phyloP scores from a whole-genome alignment of 1,284 basidiomycete species.

The Sanghuangporus weigelae region DNA sequence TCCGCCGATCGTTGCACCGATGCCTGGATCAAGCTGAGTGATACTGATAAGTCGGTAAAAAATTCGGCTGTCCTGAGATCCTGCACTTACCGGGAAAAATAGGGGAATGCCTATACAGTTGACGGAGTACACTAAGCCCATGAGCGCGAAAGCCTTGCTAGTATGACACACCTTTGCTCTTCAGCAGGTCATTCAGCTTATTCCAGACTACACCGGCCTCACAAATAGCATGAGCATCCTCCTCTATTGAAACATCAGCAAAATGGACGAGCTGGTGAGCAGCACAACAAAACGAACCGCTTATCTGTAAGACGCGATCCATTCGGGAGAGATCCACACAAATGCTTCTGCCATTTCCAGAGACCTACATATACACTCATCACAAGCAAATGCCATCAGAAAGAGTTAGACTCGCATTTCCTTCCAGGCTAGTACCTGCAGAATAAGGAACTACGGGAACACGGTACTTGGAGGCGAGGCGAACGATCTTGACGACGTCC shows the following conservation, averaged over 20 bases:
- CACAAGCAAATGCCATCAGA: background rate
- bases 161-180: slow-evolving; percentile 25
- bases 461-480: slow-evolving; percentile 33
- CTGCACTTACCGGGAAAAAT: slow-evolving; percentile 48
- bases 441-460: slow-evolving; percentile 40
- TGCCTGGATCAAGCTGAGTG: slow-evolving; percentile 31
- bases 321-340: slow-evolving; percentile 48
- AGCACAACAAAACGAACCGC: slow-evolving; percentile 21
- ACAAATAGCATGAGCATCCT: slow-evolving; percentile 40
- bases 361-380: background rate
- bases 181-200: slow-evolving; percentile 44
- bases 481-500: slow-evolving; percentile 35
- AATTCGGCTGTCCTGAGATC: background rate
- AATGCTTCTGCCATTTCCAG: slow-evolving; percentile 27
- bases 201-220: slow-evolving; percentile 52
- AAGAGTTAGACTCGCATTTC: slow-evolving; percentile 25
- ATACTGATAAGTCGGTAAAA: background rate
- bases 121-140: background rate
- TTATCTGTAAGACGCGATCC: slow-evolving; percentile 42
- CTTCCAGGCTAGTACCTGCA: slow-evolving; percentile 37
- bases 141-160: background rate
- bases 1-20: slow-evolving; percentile 46
- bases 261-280: slow-evolving; percentile 15
- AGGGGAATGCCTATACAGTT: slow-evolving; percentile 32
- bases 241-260: slow-evolving; percentile 21